Conservation (phyloP, 2,329 filamentous ascomycete genomes). For the Aspergillus sp. region DNA sequence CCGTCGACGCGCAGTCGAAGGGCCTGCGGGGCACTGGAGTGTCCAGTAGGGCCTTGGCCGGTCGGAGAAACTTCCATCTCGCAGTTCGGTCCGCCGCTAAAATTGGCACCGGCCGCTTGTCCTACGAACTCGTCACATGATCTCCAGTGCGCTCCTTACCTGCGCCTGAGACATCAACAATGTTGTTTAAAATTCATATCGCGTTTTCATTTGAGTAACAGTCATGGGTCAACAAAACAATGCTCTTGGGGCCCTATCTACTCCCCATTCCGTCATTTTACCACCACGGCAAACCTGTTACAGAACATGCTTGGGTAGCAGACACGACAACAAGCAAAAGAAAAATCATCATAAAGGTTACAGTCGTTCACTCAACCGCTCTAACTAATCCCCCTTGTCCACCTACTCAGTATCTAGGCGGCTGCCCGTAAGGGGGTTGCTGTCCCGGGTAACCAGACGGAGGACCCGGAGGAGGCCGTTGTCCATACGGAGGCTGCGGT, state of each 20-base stretch:
- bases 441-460: background rate
- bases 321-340: background rate
- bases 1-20: background rate
- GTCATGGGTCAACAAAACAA: background rate
- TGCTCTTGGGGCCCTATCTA: background rate
- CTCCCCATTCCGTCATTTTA: background rate
- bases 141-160: background rate
- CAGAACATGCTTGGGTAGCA: background rate
- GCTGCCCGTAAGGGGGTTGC: slow-evolving; percentile 3
- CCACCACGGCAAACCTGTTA: background rate
- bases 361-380: background rate
- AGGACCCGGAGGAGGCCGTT: background rate
- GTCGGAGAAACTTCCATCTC: background rate
- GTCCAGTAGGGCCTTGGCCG: background rate
- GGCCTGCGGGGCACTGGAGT: background rate
- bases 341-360: slow-evolving; percentile 1
- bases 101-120: background rate
- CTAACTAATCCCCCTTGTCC: background rate
- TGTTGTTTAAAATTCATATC: background rate
- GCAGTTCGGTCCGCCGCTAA: background rate
- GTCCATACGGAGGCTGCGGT: background rate
- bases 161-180: background rate
- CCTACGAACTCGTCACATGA: background rate
- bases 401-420: background rate
- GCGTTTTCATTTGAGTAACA: background rate